These are phyloP conservation scores for Leishmania guyanensis DNA, from an alignment of 208 protist genomes.

Conservation along the genomic window DNA sequence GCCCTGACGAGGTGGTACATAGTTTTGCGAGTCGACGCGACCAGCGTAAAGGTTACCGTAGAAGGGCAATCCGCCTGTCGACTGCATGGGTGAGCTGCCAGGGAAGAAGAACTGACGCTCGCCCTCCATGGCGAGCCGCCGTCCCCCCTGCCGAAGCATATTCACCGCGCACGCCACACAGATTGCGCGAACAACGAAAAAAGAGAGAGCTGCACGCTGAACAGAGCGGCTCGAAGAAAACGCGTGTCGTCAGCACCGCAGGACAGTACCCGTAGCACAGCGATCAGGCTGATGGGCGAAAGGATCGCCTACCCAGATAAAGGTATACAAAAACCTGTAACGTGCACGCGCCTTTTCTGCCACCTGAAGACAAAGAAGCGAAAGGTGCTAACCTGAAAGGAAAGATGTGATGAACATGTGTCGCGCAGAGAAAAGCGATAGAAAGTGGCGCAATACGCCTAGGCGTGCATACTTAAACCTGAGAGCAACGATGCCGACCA, in stretches of 20 bases:
- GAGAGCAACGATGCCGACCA: background rate
- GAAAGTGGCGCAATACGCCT: background rate
- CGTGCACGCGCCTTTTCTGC: background rate
- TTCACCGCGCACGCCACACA: background rate
- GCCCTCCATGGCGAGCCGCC: constrained; percentile 54
- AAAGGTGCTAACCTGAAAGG: background rate
- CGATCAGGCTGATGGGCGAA: background rate
- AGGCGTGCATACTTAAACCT: background rate
- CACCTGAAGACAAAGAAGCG: background rate
- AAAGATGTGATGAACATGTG: background rate
- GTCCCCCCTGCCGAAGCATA: constrained; percentile 40
- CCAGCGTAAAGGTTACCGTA: constrained; percentile 88
- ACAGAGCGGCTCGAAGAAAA: background rate
- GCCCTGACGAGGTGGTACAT: constrained; percentile 60
- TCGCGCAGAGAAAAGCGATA: background rate
- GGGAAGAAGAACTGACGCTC: constrained; percentile 67
- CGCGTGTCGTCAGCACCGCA: background rate
- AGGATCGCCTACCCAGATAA: background rate
- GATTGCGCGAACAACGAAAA: background rate
- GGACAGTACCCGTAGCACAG: background rate
- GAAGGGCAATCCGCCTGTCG: constrained; percentile 78
- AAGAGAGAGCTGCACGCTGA: background rate
- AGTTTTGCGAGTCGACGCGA: constrained; percentile 80
- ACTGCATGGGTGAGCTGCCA: constrained; percentile 49
- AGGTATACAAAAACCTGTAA: background rate